A percentile compares a stretch with the other conserved stretches of the same genome.
These are phyloP conservation scores for Geotrichum carabidarum DNA, from an alignment of 1,139 yeast genomes.

Conservation along the genomic window DNA sequence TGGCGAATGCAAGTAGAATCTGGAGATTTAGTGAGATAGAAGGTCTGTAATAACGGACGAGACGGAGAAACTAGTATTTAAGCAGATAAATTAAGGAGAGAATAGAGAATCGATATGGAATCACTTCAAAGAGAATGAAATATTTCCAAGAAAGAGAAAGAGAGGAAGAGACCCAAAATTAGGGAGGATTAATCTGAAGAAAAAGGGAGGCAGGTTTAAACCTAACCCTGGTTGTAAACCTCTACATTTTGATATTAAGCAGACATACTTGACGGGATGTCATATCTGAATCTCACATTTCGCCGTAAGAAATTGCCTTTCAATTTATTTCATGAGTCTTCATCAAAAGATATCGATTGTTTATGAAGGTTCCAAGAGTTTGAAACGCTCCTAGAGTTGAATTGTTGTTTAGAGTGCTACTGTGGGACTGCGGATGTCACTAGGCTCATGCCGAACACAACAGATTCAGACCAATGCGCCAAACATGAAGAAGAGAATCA, in stretches of 20 bases:
- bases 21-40: background rate
- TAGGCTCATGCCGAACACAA: background rate
- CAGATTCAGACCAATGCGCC: background rate
- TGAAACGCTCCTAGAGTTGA: too few relatives aligned
- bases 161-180: conserved; percentile 4
- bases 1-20: background rate
- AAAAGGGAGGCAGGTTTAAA: conserved; percentile 2
- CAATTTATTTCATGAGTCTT: too few relatives aligned
- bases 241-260: too few relatives aligned
- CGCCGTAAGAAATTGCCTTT: too few relatives aligned
- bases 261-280: too few relatives aligned
- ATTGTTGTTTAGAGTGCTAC: too few relatives aligned
- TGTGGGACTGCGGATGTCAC: background rate
- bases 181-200: background rate
- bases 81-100: background rate
- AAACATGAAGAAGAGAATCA: conserved; percentile 17
- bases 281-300: too few relatives aligned
- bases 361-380: too few relatives aligned
- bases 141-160: background rate
- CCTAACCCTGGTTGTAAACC: conserved; percentile 3
- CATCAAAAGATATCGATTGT: background rate
- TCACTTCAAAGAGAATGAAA: background rate
- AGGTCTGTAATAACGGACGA: background rate
- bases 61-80: background rate
- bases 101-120: background rate